Conservation (phyloP, 169 alveolate genomes). For the Cryptosporidium sp. region DNA sequence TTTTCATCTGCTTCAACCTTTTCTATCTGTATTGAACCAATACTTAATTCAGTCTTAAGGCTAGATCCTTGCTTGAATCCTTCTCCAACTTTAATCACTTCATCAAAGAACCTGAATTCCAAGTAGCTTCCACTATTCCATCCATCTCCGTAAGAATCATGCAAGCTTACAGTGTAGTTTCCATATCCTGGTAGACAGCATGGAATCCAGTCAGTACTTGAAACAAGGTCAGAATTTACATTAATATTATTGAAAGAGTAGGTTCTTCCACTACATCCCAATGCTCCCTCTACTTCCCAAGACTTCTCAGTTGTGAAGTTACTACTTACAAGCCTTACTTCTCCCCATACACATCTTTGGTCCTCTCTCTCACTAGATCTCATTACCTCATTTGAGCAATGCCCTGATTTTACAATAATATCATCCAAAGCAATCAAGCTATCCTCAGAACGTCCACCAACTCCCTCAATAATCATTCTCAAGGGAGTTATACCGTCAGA, state of each 20-base stretch:
- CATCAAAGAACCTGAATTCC: slow-evolving; percentile 82
- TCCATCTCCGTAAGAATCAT: slow-evolving; percentile 81
- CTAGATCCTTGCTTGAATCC: slow-evolving; percentile 74
- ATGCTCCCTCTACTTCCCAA: slow-evolving; percentile 83
- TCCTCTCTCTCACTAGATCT: slow-evolving; percentile 67
- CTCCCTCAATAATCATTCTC: slow-evolving; percentile 79
- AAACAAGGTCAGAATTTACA: slow-evolving; percentile 19
- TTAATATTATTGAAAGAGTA: slow-evolving; percentile 76
- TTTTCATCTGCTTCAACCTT: slow-evolving; percentile 72
- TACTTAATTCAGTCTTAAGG: slow-evolving; percentile 45
- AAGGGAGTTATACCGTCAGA: slow-evolving; percentile 78
- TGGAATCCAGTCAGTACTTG: slow-evolving; percentile 80
- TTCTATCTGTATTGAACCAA: slow-evolving; percentile 74
- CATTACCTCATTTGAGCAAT: slow-evolving; percentile 67
- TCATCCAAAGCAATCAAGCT: slow-evolving; percentile 82
- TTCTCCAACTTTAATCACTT: slow-evolving; percentile 76
- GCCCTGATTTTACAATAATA: slow-evolving; percentile 75
- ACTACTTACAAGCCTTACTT: slow-evolving; percentile 81
- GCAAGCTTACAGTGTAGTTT: slow-evolving; percentile 79
- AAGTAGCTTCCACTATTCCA: slow-evolving; percentile 78
- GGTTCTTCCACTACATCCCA: slow-evolving; percentile 81
- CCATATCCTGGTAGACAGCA: slow-evolving; percentile 83
- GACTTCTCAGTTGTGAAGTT: slow-evolving; percentile 78
- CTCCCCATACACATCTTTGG: slow-evolving; percentile 80
- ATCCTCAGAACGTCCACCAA: slow-evolving; percentile 80